Evolutionary conservation across 129 eudicot genomes (phyloP).

Genomic region (Kitagawia praeruptora): DNA sequence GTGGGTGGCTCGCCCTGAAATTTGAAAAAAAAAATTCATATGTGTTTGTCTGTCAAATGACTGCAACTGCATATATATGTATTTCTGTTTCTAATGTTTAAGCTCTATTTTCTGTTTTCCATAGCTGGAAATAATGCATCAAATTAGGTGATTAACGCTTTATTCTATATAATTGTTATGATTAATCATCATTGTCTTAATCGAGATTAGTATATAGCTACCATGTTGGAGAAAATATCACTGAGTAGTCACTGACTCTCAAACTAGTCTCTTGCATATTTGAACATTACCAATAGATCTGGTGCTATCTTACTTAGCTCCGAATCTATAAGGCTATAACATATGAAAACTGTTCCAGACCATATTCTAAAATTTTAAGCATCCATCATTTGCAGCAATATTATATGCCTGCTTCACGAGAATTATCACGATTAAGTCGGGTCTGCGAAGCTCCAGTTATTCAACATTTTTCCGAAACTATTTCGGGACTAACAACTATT

Average conservation of each 20-base stretch:
- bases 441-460: conserved; percentile 91
- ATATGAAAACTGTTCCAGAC: neutral
- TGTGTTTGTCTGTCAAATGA: no score
- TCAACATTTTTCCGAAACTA: conserved; percentile 90
- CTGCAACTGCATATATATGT: no score
- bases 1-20: no score
- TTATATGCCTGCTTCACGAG: conserved; percentile 83
- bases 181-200: neutral
- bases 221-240: neutral
- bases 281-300: neutral
- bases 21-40: no score
- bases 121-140: neutral
- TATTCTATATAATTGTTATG: neutral
- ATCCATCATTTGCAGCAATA: conserved; percentile 45
- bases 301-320: neutral
- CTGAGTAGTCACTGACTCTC: neutral
- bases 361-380: neutral
- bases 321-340: neutral
- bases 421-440: conserved; percentile 79
- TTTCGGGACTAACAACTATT: conserved; percentile 84
- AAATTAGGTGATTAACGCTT: neutral
- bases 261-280: neutral
- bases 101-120: neutral
- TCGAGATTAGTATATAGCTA: neutral
- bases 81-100: neutral